Evolutionary conservation across 2,329 filamentous ascomycete genomes (phyloP), one percentile per base, ranked within the genome.

Genomic region (Colletotrichum noveboracense): DNA sequence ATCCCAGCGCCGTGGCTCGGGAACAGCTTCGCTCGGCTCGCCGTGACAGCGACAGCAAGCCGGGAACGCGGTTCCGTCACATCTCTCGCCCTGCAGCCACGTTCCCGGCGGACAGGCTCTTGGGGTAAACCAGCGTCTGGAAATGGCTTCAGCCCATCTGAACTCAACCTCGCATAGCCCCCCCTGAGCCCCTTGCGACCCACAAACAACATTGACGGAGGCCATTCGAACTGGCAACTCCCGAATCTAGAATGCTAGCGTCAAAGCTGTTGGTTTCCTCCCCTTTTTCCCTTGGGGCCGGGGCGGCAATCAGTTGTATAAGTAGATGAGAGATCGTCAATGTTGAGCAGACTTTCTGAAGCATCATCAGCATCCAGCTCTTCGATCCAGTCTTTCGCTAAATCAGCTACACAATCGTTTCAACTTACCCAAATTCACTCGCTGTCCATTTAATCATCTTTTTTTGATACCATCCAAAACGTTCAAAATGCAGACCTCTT

Each of bases 401-500:
- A 52, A 16, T 26, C 24, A 38, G n/a, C 5, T 36, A 34, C 36
- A 66, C 61, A 48, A 34, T 66, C 62, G 61, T 71, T 71, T 58
- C 21, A 34, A 60, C 56, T 12, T 30, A 60, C 58, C 61, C 26
- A 38, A 60, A 26, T 36, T 26, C 10, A 16, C 24, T 68, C 26
- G 56, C 34, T 38, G n/a, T 21, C 26, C n/a, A 28, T 16, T 62
- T 12, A 61, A 55, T 58, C 32, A 43, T 18, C 64, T 12, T 34
- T 30, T 36, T 52, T 21, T 32, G 7, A 55, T 8, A 16, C 26
- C 24, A n/a, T n/a, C n/a, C 9, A 58, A 48, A 28, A 21, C 69
- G 30, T 9, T 48, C 64, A 75, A 68, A 38, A 75, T 75, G 70
- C 70, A 73, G 64, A 58, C 60, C 28, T 68, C 73, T 18, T 58